Evolutionary conservation across 805 yeast species (phyloP), one percentile per base, ranked within the genome.

Genomic region (Pichia sporocuriosa): DNA sequence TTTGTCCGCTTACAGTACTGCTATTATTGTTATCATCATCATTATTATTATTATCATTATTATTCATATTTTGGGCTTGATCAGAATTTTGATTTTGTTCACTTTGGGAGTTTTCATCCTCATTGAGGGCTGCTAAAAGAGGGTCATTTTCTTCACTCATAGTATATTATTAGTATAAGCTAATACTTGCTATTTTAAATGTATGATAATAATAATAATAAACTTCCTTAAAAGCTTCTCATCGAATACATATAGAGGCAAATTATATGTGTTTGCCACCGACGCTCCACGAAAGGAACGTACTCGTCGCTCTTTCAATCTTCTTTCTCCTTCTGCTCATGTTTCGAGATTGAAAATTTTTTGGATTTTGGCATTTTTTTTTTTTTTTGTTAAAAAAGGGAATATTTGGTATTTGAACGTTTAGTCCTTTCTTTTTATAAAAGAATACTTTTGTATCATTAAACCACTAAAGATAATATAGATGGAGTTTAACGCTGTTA

Each of bases 401-500:
- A n/a, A n/a, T n/a, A n/a, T n/a, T n/a, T n/a, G n/a, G n/a, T n/a
- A n/a, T n/a, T n/a, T n/a, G n/a, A n/a, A n/a, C n/a, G n/a, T n/a
- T n/a, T n/a, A n/a, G n/a, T n/a, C n/a, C n/a, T n/a, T n/a, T n/a
- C n/a, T n/a, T n/a, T n/a, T n/a, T n/a, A n/a, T n/a, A n/a, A n/a
- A n/a, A n/a, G n/a, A n/a, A n/a, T n/a, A n/a, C n/a, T n/a, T n/a
- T n/a, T n/a, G n/a, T n/a, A n/a, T n/a, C n/a, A n/a, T n/a, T n/a
- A n/a, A 2, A 13, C 10, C 16, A 15, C 6, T 16, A 28, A n/a
- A 28, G 16, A 21, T 13, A 16, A 2, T 28, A 24, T 33, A n/a
- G n/a, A 89, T 90, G 97, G 96, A 88, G 64, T 83, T 88, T 58
- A 96, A 89, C 56, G 97, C 96, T 1, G 72, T 90, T 37, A 76